phyloP scores from a whole-genome alignment of 108 stramenopile genomes.

The Parietichytrium sp. region DNA sequence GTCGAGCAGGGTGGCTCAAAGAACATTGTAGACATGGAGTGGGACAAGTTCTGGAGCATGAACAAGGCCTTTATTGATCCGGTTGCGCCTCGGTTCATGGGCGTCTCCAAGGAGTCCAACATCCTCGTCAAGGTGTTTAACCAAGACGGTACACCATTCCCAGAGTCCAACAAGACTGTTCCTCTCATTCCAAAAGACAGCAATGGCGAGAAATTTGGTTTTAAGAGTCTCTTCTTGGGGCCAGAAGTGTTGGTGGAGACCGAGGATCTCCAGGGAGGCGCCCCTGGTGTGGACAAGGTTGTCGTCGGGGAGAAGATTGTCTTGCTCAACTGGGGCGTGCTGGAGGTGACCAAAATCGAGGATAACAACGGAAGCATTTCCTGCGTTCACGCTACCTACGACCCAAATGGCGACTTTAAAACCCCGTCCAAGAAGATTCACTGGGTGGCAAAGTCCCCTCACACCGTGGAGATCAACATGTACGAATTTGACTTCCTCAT shows the following conservation, averaged over 20 bases:
- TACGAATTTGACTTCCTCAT: constrained; percentile 96
- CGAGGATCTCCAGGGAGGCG: constrained; percentile 66
- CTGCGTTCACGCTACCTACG: constrained; percentile 46
- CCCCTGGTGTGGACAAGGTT: constrained; percentile 62
- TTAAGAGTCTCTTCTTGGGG: constrained; percentile 71
- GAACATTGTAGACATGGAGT: constrained; percentile 91
- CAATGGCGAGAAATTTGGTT: constrained; percentile 76
- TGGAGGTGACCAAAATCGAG: constrained; percentile 78
- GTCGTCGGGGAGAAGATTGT: constrained; percentile 85
- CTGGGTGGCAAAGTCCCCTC: constrained; percentile 74
- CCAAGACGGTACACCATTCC: constrained; percentile 51
- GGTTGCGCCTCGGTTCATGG: constrained; percentile 87
- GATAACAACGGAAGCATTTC: constrained; percentile 66
- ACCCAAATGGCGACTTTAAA: constrained; percentile 84
- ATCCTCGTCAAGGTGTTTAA: constrained; percentile 69
- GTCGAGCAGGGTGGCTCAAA: constrained; percentile 82
- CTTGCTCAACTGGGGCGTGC: constrained; percentile 87
- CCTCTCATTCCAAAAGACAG: constrained; percentile 84
- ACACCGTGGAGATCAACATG: constrained; percentile 62
- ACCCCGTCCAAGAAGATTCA: constrained; percentile 84
- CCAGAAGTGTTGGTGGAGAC: constrained; percentile 76
- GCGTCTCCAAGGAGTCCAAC: constrained; percentile 72
- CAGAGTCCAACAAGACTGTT: constrained; percentile 16
- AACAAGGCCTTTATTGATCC: constrained; percentile 95
- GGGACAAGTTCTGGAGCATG: constrained; percentile 94